Evolutionary conservation across 768 basidiomycete genomes (phyloP), one percentile per base, ranked within the genome.

Genomic region (Amanita exitialis): DNA sequence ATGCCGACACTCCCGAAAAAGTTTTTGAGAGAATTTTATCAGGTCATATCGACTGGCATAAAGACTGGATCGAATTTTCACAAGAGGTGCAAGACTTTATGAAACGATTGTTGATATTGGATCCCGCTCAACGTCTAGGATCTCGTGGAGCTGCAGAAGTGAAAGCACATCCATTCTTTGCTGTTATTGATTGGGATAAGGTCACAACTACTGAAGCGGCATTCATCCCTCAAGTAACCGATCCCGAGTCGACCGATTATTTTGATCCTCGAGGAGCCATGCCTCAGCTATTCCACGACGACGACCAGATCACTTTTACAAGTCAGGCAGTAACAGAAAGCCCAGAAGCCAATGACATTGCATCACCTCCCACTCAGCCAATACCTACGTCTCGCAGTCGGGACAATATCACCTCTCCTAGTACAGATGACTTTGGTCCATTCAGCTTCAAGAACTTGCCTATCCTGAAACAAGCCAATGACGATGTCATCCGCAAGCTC

Each of bases 221-320:
- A 28, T 99, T 99, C 70, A 91, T 98, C 47, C 96, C 96, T 43
- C 87, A 93, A 61, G 82, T 96, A 30, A 80, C 86, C 12, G 94
- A 98, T 66, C 93, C 94, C 3, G 94, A 97, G 68, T 95, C 92
- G 18, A 99, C 96, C n/a, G 96, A 99, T 65, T 99, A 99, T 69
- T 99, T 99, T 60, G 96, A 99, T 69, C 80, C 93, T 54, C 83
- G 96, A 39, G 96, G 96, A 3, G 95, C 95, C 13, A 80, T 89
- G 39, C 80, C 85, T 27, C 89, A 92, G 61, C 69, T 90, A 32
- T 96, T 98, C 76, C 86, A 91, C 43, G 95, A 97, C 53, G 90
- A 94, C 43, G 90, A 92, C 45, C 72, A 74, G 38, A 61, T 79
- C 56, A 68, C 79, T 47, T 64, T 82, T 47, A 68, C 80, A n/a